A percentile compares a stretch with the other conserved stretches of the same genome.
Evolutionary conservation across 2,329 filamentous ascomycete genomes (phyloP).

Genomic region (Coniochaeta hoffmannii): DNA sequence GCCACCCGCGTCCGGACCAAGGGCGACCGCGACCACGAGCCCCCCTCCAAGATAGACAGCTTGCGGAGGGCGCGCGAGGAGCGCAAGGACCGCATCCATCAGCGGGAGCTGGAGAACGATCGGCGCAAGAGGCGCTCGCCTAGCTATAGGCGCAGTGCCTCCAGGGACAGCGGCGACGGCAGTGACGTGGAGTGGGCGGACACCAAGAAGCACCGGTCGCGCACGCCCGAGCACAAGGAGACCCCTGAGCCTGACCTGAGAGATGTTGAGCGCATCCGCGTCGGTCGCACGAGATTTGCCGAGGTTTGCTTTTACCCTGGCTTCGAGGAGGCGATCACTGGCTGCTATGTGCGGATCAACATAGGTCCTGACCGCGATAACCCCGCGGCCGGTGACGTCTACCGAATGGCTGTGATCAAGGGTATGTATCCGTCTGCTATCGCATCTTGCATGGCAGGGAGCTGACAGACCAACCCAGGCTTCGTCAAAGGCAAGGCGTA

Average conservation of each 20-base stretch:
- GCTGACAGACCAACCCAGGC: conserved; percentile 37
- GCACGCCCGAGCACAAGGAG: conserved; percentile 52
- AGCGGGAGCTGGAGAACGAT: conserved; percentile 56
- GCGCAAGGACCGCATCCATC: conserved; percentile 56
- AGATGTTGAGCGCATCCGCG: conserved; percentile 77
- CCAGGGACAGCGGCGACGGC: conserved; percentile 59
- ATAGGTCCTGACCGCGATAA: conserved; percentile 58
- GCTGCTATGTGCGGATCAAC: conserved; percentile 79
- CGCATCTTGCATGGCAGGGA: background rate
- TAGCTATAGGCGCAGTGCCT: conserved; percentile 31
- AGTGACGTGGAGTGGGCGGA: conserved; percentile 72
- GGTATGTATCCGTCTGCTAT: conserved; percentile 36
- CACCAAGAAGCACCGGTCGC: conserved; percentile 41
- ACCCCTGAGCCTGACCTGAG: conserved; percentile 59
- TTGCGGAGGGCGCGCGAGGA: conserved; percentile 55
- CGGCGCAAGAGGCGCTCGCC: conserved; percentile 39
- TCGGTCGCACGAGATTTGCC: conserved; percentile 80
- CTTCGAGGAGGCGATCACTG: conserved; percentile 73
- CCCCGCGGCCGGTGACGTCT: conserved; percentile 65
- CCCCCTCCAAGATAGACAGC: conserved; percentile 65
- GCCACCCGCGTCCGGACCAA: conserved; percentile 62
- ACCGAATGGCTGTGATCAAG: conserved; percentile 85
- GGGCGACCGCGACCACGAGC: conserved; percentile 51
- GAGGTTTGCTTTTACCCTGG: conserved; percentile 90
- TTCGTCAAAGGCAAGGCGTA: conserved; percentile 78